Base-by-base conservation (phyloP, 2,329 filamentous ascomycete genomes). In the Tolypocladium ovalisporum region DNA sequence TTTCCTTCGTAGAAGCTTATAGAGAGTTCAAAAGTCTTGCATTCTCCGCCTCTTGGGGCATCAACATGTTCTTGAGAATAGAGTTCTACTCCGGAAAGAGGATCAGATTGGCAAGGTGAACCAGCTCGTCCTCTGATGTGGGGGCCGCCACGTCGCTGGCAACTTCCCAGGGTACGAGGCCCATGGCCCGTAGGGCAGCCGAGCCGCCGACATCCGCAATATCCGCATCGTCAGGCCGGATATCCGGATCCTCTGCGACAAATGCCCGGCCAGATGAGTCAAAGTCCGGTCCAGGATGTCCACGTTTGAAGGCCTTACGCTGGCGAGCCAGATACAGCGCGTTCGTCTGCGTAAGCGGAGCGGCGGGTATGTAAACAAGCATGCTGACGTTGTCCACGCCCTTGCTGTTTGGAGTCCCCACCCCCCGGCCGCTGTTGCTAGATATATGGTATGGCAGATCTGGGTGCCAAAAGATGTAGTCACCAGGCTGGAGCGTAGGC, bases 381-480 rank as follows among this genome's bases (percentile, higher is more conserved):
- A 82, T 79, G 49, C 75, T 78, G 15, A 76, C 69, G 55, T 73
- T 68, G 57, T 63, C 67, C 52, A 61, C 58, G 51, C 59, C 60
- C 37, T 60, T 58, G 55, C 56, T 47, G 52, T 62, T 64, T n/a
- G 52, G 27, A 32, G 53, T 40, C 29, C 35, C 37, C 42, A 12
- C 10, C 13, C 42, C 19, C 36, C 64, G 58, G 65, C 70, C 62
- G 53, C 19, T 17, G 44, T 69, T 75, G 52, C 70, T 76, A 57
- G 75, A 75, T 64, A 83, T 79, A 62, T 80, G 79, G 66, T 82
- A 83, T 9, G 79, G 76, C 59, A 81, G 74, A 61, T 83, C 80
- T 27, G 79, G 79, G 63, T 83, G 80, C 80, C 80, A 83, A 62
- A 83, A 69, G 59, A 83, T 79, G 65, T 83, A 83, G 71, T 82